These are phyloP conservation scores for Cercospora canescens DNA, from an alignment of 2,329 filamentous ascomycete genomes.

Conservation along the genomic window DNA sequence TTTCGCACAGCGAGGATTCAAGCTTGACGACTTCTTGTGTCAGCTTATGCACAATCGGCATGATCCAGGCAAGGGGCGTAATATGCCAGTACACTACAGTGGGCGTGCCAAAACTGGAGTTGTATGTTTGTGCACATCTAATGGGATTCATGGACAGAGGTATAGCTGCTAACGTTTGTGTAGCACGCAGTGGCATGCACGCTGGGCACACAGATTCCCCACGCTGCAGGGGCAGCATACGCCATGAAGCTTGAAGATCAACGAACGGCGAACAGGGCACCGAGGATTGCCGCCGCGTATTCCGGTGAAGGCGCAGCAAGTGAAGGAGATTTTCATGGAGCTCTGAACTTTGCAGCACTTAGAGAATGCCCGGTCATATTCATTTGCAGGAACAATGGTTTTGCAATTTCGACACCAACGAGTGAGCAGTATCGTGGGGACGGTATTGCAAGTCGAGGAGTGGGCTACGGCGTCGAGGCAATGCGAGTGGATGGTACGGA, in stretches of 20 bases:
- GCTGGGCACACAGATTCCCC: slow-evolving; percentile 84
- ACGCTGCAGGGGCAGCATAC: slow-evolving; percentile 84
- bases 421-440: slow-evolving; percentile 90
- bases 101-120: too few species aligned
- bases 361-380: slow-evolving; percentile 85
- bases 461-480: slow-evolving; percentile 92
- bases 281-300: slow-evolving; percentile 75
- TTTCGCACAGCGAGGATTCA: slow-evolving; percentile 86
- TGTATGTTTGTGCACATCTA: too few species aligned
- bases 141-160: too few species aligned
- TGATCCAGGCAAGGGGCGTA: slow-evolving; percentile 78
- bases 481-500: slow-evolving; percentile 94
- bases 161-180: too few species aligned
- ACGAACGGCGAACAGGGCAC: slow-evolving; percentile 67
- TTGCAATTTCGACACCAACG: slow-evolving; percentile 85
- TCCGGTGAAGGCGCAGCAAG: slow-evolving; percentile 90
- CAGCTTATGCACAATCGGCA: slow-evolving; percentile 87
- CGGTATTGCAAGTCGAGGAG: slow-evolving; percentile 81
- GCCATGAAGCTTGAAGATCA: slow-evolving; percentile 79
- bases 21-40: slow-evolving; percentile 86
- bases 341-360: slow-evolving; percentile 87
- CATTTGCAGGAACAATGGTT: slow-evolving; percentile 91
- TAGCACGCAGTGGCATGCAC: slow-evolving; percentile 77
- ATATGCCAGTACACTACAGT: slow-evolving; percentile 99
- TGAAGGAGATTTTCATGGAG: slow-evolving; percentile 90